These are phyloP conservation scores for Coemansia pectinata DNA, from an alignment of 192 early-diverging fungal species.

Conservation along the genomic window DNA sequence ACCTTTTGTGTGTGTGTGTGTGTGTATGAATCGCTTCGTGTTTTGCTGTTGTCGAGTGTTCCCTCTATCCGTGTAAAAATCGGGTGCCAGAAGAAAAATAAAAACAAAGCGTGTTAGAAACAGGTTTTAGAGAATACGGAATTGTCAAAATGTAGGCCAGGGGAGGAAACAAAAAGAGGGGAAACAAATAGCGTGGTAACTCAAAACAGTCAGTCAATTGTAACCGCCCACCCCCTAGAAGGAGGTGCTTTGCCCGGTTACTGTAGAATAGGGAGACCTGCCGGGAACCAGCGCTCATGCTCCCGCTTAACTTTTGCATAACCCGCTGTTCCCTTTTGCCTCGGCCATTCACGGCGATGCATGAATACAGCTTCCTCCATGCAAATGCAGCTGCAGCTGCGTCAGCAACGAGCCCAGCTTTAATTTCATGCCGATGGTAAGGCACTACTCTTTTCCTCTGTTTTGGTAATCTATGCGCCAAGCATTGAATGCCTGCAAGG, in stretches of 20 bases:
- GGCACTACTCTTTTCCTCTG: not conserved
- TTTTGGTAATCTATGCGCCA: not conserved
- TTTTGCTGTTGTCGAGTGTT: not conserved
- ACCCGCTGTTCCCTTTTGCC: not conserved
- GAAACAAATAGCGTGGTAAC: conserved; percentile 1
- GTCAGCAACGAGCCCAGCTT: not conserved
- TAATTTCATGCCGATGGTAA: not conserved
- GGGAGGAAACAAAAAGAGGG: not conserved
- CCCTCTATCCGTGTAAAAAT: not conserved
- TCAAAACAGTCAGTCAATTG: not conserved
- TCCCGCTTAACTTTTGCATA: not conserved
- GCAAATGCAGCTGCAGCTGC: not conserved
- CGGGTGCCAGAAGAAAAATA: not conserved
- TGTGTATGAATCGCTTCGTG: not conserved
- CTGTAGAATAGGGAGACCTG: not conserved
- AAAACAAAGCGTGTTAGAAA: not conserved
- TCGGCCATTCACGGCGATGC: not conserved
- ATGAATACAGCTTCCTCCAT: not conserved
- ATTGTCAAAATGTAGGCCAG: not conserved
- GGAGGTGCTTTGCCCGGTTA: not conserved
- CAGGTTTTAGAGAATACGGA: not conserved
- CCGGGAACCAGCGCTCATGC: not conserved
- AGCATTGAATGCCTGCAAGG: not conserved
- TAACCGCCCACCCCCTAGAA: not conserved
- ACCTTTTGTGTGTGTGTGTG: conserved; percentile 2